These are phyloP conservation scores for Cryptococcus sp. DNA, from an alignment of 1,284 basidiomycete genomes.

Conservation along the genomic window DNA sequence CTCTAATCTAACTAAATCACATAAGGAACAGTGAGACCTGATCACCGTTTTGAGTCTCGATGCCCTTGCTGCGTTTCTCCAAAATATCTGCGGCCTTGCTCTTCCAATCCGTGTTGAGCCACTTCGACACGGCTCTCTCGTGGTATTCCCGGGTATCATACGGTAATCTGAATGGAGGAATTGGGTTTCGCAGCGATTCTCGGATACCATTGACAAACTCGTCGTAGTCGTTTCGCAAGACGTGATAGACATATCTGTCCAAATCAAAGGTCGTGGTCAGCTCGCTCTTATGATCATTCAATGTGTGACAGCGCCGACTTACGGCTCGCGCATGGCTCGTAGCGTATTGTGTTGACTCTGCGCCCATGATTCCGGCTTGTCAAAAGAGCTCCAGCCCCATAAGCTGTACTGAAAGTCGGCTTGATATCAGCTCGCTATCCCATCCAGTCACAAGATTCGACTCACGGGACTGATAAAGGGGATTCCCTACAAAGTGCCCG, in stretches of 20 bases:
- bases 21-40: constrained; percentile 10
- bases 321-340: constrained; percentile 10
- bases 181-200: constrained; percentile 17
- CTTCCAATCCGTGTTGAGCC: constrained; percentile 26
- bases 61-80: constrained; percentile 20
- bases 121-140: constrained; percentile 19
- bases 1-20: background rate
- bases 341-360: constrained; percentile 15
- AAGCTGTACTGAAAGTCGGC: constrained; percentile 6
- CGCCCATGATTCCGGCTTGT: constrained; percentile 10
- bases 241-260: constrained; percentile 23
- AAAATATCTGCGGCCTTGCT: constrained; percentile 23
- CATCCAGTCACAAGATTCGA: background rate
- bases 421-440: background rate
- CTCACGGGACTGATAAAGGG: constrained; percentile 21
- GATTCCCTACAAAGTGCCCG: constrained; percentile 7
- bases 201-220: constrained; percentile 20
- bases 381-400: constrained; percentile 4
- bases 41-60: constrained; percentile 21
- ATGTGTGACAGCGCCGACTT: background rate
- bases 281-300: background rate
- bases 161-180: constrained; percentile 18
- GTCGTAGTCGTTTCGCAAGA: constrained; percentile 19
- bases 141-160: constrained; percentile 15
- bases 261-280: background rate